Conservation (phyloP, 768 basidiomycete genomes). For the Tulasnella sp. region DNA sequence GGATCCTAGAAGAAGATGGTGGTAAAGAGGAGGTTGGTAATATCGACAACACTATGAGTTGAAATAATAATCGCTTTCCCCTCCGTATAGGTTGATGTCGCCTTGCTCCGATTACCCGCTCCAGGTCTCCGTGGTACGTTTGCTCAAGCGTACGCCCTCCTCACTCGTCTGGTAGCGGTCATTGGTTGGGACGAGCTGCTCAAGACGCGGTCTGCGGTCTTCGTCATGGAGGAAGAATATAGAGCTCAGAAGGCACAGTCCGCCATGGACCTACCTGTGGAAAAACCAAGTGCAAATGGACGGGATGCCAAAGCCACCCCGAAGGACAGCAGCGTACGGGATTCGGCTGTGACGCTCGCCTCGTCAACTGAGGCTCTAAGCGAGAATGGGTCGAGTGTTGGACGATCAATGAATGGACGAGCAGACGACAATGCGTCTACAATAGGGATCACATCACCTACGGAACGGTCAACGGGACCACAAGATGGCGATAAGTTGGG, state of each 20-base stretch:
- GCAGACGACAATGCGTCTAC: slow-evolving; percentile 67
- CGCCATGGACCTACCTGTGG: slow-evolving; percentile 36
- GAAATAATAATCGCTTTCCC: background rate
- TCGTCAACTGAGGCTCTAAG: slow-evolving; percentile 21
- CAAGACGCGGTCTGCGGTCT: slow-evolving; percentile 85
- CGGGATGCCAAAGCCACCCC: slow-evolving; percentile 34
- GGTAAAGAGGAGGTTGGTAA: slow-evolving; percentile 67
- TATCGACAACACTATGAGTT: background rate
- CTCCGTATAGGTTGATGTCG: slow-evolving; percentile 78
- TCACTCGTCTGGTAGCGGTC: slow-evolving; percentile 81
- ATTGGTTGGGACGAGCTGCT: slow-evolving; percentile 99
- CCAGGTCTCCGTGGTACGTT: slow-evolving; percentile 93
- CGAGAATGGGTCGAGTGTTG: background rate
- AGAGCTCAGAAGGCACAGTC: slow-evolving; percentile 84
- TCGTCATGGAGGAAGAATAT: slow-evolving; percentile 99
- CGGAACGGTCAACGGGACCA: slow-evolving; percentile 24
- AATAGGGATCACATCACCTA: slow-evolving; percentile 34
- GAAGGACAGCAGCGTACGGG: slow-evolving; percentile 47
- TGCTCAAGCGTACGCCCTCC: slow-evolving; percentile 83
- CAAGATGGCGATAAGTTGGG: slow-evolving; percentile 1
- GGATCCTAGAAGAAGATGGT: slow-evolving; percentile 74
- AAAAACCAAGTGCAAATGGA: slow-evolving; percentile 16
- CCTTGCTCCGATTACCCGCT: slow-evolving; percentile 86
- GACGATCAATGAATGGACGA: slow-evolving; percentile 18
- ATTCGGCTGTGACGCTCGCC: slow-evolving; percentile 12